Percentiles rank a stretch among this genome's conserved stretches.
These are phyloP conservation scores for Ceratobasidium theobromae DNA, from an alignment of 1,284 basidiomycete species.

Conservation along the genomic window DNA sequence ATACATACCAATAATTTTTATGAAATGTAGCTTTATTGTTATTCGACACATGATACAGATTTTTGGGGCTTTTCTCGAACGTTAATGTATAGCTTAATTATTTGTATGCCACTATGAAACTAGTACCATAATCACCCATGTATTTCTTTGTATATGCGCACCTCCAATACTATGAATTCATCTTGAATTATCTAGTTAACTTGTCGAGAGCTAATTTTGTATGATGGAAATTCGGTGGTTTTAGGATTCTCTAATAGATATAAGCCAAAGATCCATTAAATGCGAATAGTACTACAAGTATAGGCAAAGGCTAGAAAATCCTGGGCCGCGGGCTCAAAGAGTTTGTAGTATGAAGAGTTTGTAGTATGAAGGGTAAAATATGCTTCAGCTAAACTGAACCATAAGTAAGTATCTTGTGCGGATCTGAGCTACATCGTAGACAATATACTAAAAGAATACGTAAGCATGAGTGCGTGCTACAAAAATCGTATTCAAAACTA, in stretches of 20 bases:
- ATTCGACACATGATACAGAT: neutral
- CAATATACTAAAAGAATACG: slow-evolving; percentile 46
- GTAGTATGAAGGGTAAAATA: neutral
- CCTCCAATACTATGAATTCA: neutral
- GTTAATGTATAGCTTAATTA: neutral
- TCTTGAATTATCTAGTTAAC: neutral
- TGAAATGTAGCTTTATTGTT: slow-evolving; percentile 6
- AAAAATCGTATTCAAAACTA: slow-evolving; percentile 34
- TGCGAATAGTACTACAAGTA: no score
- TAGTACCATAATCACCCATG: neutral
- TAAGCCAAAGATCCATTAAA: no score
- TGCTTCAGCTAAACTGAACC: slow-evolving; percentile 44
- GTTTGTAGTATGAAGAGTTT: neutral
- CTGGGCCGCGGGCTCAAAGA: neutral
- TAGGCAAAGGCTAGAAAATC: neutral
- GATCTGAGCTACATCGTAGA: slow-evolving; percentile 50
- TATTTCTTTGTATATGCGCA: neutral
- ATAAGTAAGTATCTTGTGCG: slow-evolving; percentile 50
- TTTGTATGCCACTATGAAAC: neutral
- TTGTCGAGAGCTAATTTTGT: no score
- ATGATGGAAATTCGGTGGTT: no score
- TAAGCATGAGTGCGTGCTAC: slow-evolving; percentile 2
- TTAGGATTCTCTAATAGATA: no score
- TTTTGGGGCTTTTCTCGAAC: neutral
- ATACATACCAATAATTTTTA: slow-evolving; percentile 17